Evolutionary conservation across 2,329 filamentous ascomycete species (phyloP).

Genomic region (Drechslerella coelobrocha): DNA sequence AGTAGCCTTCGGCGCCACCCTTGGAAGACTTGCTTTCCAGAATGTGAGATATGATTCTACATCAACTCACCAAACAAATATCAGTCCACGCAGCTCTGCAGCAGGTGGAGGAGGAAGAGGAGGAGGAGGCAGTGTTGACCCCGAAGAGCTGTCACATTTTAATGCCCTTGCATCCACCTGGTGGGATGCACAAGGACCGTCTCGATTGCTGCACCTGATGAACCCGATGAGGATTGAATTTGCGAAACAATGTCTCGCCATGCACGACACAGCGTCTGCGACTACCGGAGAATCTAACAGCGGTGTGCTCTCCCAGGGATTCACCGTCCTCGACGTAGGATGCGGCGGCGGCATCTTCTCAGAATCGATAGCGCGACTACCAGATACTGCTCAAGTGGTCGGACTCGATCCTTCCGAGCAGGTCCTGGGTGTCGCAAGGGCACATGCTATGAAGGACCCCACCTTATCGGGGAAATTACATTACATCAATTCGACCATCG

Average conservation of each 20-base stretch:
- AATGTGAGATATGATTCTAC: slow-evolving; percentile 35
- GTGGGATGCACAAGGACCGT: slow-evolving; percentile 96
- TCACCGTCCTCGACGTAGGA: slow-evolving; percentile 86
- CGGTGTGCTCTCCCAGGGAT: slow-evolving; percentile 56
- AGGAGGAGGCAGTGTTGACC: slow-evolving; percentile 74
- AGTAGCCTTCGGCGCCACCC: neutral
- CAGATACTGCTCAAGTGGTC: slow-evolving; percentile 69
- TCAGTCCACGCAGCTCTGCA: slow-evolving; percentile 5
- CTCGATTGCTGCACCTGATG: slow-evolving; percentile 93
- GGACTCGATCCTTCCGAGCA: slow-evolving; percentile 79
- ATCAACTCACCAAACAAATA: slow-evolving; percentile 36
- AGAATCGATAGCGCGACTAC: slow-evolving; percentile 77
- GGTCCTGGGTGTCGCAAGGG: slow-evolving; percentile 76
- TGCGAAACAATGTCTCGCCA: slow-evolving; percentile 74
- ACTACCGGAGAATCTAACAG: slow-evolving; percentile 57
- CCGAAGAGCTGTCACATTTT: slow-evolving; percentile 91
- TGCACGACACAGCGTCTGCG: slow-evolving; percentile 55
- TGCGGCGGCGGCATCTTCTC: slow-evolving; percentile 97
- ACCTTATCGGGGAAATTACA: slow-evolving; percentile 68
- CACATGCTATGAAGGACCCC: slow-evolving; percentile 78
- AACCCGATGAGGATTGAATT: slow-evolving; percentile 96
- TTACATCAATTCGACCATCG: slow-evolving; percentile 80
- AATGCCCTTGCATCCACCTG: slow-evolving; percentile 88
- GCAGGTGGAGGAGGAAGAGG: slow-evolving; percentile 58
- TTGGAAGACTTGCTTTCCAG: slow-evolving; percentile 10